Evolutionary conservation across 2,329 filamentous ascomycete genomes (phyloP), one percentile per base, ranked within the genome.

Genomic region (Pseudogymnoascus pannorum): DNA sequence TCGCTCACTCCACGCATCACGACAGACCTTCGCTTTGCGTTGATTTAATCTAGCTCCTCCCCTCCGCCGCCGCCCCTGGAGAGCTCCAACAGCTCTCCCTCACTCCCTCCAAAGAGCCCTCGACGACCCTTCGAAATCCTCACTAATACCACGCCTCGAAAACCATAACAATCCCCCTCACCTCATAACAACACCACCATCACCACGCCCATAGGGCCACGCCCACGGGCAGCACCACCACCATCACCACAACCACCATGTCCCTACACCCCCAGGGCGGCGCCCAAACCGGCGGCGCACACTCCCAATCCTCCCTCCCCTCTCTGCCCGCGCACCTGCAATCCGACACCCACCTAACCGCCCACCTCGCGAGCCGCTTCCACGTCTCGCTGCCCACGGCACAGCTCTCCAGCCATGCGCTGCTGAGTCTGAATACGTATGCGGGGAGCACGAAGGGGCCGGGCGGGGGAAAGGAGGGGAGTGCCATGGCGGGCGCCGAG

Each of bases 401-500:
- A 60, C 85, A 86, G 57, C 84, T 99, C 16, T 97, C 92, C 0
- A 96, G 92, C 0, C 92, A 97, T 72, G 94, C 88, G 57, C 82
- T 97, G 68, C 88, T 99, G 71, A 89, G 90, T 59, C 80, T 99
- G 66, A 99, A 99, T 78, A 99, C 92, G 18, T 97, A 96, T 74
- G 93, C 91, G 9, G 90, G 91, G 9, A 93, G 93, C 0, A 83
- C 88, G 60, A 92, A 92, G 72, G 93, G 92, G 20, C 85, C 89
- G 3, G 91, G 97, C 89, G 93, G 93, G 67, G 87, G 85, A 63
- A 94, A 92, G 71, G 91, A 95, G 68, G 93, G 92, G 35, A 96
- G 91, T 77, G 91, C 92, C 65, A 91, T 92, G 83, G 92, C 88
- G 62, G 92, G 92, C 72, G 92, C 91, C 33, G 93, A 97, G 75